Base-by-base conservation (phyloP, 129 eudicot species). In the Smallanthus sonchifolius region DNA sequence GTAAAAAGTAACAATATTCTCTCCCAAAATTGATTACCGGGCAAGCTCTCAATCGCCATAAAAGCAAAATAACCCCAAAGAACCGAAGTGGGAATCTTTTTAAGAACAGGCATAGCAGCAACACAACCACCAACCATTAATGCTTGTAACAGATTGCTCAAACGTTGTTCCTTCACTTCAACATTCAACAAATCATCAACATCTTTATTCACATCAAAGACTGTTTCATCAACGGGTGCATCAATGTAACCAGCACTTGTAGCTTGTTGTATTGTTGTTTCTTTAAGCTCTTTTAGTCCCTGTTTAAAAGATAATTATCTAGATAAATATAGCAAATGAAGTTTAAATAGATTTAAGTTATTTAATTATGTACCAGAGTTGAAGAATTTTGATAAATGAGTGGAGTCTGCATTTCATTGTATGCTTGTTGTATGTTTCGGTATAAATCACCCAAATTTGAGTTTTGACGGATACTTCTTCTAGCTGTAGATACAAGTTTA, bases 31-130 rank as follows among this genome's bases (percentile, higher is more conserved):
- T 93, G 98, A 83, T 93, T 93, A 74, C 98, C 97, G 1, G 97
- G 98, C 84, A 93, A 82, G 85, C 98, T 93, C 81, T 93, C 98
- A 62, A 93, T 90, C 32, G 98, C 98, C 98, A 93, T 93, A 86
- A 88, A 93, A 61, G 97, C 98, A 72, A 93, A 93, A 83, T 90
- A 93, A 6, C 98, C 98, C 98, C 98, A 93, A 48, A 93, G 96
- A 77, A 93, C 98, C 1, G 98, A 88, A 52, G 98, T 86, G 14
- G 98, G 98, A 45, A 93, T 93, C 84, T 84, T 90, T 78, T 93
- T 90, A 51, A 93, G 73, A 44, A 86, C 70, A 20, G 98, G 98
- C 98, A 93, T 93, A 16, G 98, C 97, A 30, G 96, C 98, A 56
- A 93, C 84, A 80, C 98, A 93, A 67, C 80, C 80, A 56, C 90